phyloP scores from a whole-genome alignment of 805 yeast species.

The Tetrapisispora pingtungensis region DNA sequence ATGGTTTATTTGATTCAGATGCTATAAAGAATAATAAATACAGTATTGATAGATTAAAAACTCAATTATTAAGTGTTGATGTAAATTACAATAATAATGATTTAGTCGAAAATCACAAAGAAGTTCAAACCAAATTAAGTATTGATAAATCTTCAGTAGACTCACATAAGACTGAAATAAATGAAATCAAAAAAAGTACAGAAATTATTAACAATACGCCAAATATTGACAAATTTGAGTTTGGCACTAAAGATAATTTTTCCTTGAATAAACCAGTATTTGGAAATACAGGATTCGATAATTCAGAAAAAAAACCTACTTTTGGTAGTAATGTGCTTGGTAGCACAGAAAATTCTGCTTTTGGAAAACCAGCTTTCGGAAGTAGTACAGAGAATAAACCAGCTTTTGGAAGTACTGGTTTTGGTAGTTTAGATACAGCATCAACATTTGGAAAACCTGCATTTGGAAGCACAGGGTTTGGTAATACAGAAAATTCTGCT shows the following conservation, averaged over 20 bases:
- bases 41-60: constrained; percentile 10
- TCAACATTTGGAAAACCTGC: constrained; percentile 18
- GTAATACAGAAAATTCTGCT: background rate
- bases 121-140: no score
- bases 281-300: constrained; percentile 6
- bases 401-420: constrained; percentile 2
- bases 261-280: constrained; percentile 1
- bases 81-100: background rate
- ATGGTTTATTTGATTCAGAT: constrained; percentile 52
- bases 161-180: no score
- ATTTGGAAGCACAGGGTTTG: constrained; percentile 14
- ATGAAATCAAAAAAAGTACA: no score
- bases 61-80: no score
- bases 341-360: constrained; percentile 2
- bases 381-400: constrained; percentile 6
- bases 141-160: no score
- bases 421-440: background rate
- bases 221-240: no score
- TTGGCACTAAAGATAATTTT: no score
- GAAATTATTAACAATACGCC: no score
- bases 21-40: constrained; percentile 35
- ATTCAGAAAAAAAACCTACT: constrained; percentile 5
- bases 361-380: constrained; percentile 13
- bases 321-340: background rate
- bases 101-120: no score